phyloP scores from a whole-genome alignment of 345 rosid species.

The Eucalyptus urophylla region DNA sequence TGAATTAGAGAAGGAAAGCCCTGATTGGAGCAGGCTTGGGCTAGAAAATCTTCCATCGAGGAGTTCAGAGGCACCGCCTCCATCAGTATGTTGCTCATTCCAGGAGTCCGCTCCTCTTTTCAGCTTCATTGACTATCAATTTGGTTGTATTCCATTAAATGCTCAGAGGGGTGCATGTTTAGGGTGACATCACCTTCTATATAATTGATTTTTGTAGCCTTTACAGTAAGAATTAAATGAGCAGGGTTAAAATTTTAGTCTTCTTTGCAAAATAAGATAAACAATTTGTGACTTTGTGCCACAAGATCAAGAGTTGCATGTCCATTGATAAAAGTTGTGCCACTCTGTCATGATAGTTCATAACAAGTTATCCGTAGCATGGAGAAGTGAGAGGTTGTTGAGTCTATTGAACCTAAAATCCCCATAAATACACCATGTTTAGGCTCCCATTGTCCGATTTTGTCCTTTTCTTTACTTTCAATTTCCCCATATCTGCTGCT shows the following conservation, averaged over 20 bases:
- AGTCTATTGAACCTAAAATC: not conserved
- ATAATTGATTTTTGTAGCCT: not conserved
- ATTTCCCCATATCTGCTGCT: not conserved
- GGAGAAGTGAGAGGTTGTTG: not conserved
- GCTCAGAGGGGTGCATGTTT: not conserved
- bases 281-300: not conserved
- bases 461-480: not conserved
- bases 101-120: not conserved
- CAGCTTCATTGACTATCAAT: not conserved
- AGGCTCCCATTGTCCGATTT: not conserved
- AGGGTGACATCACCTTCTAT: not conserved
- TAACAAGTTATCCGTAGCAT: not conserved
- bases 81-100: conserved; percentile 16
- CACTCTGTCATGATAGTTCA: not conserved
- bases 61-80: conserved; percentile 27
- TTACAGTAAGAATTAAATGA: not conserved
- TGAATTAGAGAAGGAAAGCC: conserved; percentile 62
- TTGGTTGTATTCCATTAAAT: not conserved
- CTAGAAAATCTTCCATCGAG: conserved; percentile 46
- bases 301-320: not conserved
- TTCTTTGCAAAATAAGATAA: not conserved
- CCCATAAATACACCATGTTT: not conserved
- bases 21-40: conserved; percentile 62
- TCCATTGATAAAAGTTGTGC: not conserved
- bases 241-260: not conserved